Conservation (phyloP, 1,284 basidiomycete genomes). For the Chondrostereum purpureum region DNA sequence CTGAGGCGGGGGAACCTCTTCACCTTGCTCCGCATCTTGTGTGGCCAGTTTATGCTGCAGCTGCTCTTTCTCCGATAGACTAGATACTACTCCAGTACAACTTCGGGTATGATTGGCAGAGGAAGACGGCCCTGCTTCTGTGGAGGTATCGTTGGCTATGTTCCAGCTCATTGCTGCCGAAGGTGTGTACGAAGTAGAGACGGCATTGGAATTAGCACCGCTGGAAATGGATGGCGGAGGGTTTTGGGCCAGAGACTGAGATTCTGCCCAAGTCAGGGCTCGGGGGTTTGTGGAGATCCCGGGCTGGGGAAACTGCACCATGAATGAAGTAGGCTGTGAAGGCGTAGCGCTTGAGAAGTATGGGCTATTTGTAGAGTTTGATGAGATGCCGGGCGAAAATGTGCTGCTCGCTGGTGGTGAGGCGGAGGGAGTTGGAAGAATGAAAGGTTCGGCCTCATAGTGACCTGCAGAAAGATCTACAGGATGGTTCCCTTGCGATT, state of each 20-base stretch:
- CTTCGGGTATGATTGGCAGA: not conserved
- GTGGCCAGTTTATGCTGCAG: not conserved
- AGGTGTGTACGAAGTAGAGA: too few relatives aligned
- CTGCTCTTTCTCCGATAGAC: not conserved
- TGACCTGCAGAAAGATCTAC: not conserved
- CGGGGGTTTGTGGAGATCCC: too few relatives aligned
- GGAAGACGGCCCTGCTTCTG: too few relatives aligned
- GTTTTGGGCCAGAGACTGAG: too few relatives aligned
- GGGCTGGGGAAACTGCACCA: too few relatives aligned
- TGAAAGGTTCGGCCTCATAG: not conserved
- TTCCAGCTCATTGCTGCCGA: not conserved
- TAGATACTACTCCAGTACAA: not conserved
- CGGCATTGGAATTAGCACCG: not conserved
- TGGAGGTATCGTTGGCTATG: too few relatives aligned
- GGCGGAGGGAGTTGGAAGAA: not conserved
- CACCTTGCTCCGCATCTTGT: not conserved
- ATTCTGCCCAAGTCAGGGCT: too few relatives aligned
- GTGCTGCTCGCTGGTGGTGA: not conserved
- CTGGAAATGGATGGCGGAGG: not conserved
- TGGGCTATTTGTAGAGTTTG: not conserved
- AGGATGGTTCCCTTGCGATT: not conserved
- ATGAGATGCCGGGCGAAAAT: not conserved
- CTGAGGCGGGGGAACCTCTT: not conserved
- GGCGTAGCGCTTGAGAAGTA: not conserved
- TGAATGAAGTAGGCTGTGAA: too few relatives aligned